These are phyloP conservation scores for Sphenostylis stenocarpa DNA, from an alignment of 306 rosid genomes.

Conservation along the genomic window DNA sequence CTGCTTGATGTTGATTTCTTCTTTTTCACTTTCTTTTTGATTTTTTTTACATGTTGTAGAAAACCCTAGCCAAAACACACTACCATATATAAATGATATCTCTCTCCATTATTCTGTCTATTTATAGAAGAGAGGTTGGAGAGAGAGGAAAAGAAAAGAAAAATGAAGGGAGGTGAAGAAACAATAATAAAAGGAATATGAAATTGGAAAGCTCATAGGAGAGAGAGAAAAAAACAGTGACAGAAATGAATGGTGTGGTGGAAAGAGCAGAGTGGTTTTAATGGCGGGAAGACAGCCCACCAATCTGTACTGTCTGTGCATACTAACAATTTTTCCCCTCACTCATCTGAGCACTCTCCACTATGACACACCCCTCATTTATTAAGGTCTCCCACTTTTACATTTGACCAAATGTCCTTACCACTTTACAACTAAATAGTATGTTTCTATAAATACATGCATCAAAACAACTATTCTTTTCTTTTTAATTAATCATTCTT, in stretches of 20 bases:
- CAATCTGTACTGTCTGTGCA: slow-evolving; percentile 58
- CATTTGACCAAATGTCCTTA: slow-evolving; percentile 43
- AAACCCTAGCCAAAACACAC: slow-evolving; percentile 41
- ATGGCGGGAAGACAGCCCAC: slow-evolving; percentile 77
- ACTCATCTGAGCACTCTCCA: slow-evolving; percentile 52
- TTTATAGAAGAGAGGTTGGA: slow-evolving; percentile 37
- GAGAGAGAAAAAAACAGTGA: slow-evolving; percentile 3
- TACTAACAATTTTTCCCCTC: slow-evolving; percentile 42
- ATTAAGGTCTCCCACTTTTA: slow-evolving; percentile 38
- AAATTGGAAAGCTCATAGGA: neutral
- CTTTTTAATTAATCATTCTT: too few species aligned
- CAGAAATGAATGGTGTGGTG: slow-evolving; percentile 34
- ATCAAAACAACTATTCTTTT: too few species aligned
- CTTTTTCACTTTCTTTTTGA: neutral
- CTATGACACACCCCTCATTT: slow-evolving; percentile 42
- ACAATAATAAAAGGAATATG: neutral
- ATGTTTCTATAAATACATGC: neutral
- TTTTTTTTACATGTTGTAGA: neutral
- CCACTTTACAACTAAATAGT: neutral
- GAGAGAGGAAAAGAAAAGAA: neutral
- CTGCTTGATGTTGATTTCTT: slow-evolving; percentile 3
- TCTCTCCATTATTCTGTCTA: slow-evolving; percentile 30
- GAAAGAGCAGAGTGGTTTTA: slow-evolving; percentile 45
- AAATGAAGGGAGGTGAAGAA: neutral
- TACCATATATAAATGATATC: neutral